Evolutionary conservation across 139 green algal genomes (phyloP), one percentile per base, ranked within the genome.

Genomic region (Yamagishiella unicocca): DNA sequence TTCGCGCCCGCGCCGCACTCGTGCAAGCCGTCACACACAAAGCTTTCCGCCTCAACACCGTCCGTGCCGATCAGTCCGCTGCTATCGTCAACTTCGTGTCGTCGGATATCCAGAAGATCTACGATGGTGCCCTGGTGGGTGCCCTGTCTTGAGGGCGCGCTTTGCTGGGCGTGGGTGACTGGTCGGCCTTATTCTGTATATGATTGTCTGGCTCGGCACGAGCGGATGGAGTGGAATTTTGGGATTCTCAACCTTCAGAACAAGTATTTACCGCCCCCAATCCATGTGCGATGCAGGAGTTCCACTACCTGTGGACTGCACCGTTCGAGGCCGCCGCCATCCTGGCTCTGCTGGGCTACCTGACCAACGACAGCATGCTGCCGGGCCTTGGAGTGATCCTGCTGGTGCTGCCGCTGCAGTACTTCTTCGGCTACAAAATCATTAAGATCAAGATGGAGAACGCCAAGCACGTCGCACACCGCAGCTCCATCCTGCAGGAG

Each of bases 251-350:
- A n/a, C n/a, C n/a, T n/a, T n/a, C n/a, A n/a, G n/a, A n/a, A n/a
- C n/a, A n/a, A n/a, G n/a, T n/a, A n/a, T n/a, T n/a, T n/a, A n/a
- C n/a, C n/a, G n/a, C n/a, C n/a, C n/a, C n/a, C n/a, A n/a, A n/a
- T n/a, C n/a, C n/a, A n/a, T n/a, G n/a, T n/a, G n/a, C n/a, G n/a
- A 8, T 29, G 10, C 91, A 94, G 91, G 93, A 95, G 92, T 85
- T 95, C 25, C 93, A 95, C 87, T 95, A 94, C 89, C 90, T 95
- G 70, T 95, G 93, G 93, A 92, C 90, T 31, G 89, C 90, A 10
- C 93, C 93, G 29, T 81, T 94, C 21, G 93, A 95, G 86, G 93
- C 93, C 24, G 85, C 71, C 24, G 90, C 90, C 85, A 95, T 95
- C 82, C 89, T 95, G 31, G 85, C 64, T 19, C 91, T 95, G 62